Evolutionary conservation across 805 yeast species (phyloP), one percentile per base, ranked within the genome.

Genomic region (Wickerhamiella qilinensis): DNA sequence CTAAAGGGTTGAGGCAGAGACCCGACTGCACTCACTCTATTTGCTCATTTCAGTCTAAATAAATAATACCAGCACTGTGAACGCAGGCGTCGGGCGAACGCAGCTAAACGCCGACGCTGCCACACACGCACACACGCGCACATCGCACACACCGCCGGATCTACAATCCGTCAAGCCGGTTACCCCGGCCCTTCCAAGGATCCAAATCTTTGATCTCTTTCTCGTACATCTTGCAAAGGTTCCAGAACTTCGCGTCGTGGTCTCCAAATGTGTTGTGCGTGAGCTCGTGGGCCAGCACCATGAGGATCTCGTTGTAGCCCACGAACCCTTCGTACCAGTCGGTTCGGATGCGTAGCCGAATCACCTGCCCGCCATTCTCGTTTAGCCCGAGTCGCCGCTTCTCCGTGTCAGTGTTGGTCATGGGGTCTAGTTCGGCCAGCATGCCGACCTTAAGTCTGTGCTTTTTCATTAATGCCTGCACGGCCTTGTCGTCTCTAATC

Each of bases 351-450:
- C 65, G 53, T 24, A 60, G 49, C 38, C 54, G 53, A 22, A 60
- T 60, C 28, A 45, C 51, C 42, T 56, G 49, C 12, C 65, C 65
- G 21, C 37, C 39, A 41, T 56, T 55, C 27, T 51, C 40, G 39
- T 60, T 60, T 15, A 56, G 47, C 2, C 65, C 65, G 20, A 60
- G 46, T 35, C 52, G 47, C 11, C 46, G 38, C 18, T 51, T 51
- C 30, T 45, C 40, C 20, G 44, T 53, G 11, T 48, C 39, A 5
- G 64, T 58, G 44, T 58, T 56, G 4, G 57, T 43, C 3, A 59
- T 55, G 1, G 65, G 65, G 36, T 60, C 65, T 21, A 60, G 50
- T 38, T 60, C 65, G 1, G 62, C 49, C 24, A 60, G 43, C 7
- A 54, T 41, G 1, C 60, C 59, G 6, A 60, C 63, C 5, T 46